phyloP scores from a whole-genome alignment of 208 protist species.

The Leishmania tropica region DNA sequence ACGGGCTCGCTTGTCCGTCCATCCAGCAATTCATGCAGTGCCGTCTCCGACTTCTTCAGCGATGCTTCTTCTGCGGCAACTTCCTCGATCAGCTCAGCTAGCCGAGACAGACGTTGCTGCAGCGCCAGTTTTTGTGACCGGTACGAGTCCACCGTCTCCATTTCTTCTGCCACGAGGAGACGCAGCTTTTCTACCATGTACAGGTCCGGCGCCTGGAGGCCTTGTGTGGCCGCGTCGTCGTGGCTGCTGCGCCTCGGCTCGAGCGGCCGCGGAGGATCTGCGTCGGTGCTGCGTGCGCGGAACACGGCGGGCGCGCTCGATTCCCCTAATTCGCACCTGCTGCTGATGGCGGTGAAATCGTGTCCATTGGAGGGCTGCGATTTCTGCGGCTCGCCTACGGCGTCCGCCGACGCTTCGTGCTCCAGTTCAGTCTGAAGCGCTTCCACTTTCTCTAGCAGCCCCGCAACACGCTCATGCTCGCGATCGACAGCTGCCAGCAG shows the following conservation, averaged over 20 bases:
- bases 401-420: background rate
- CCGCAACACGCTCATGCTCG: background rate
- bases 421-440: conserved; percentile 3
- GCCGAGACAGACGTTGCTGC: conserved; percentile 12
- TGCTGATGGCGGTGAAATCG: background rate
- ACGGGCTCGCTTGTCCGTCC: background rate
- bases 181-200: conserved; percentile 13
- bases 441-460: background rate
- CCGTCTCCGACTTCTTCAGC: conserved; percentile 41
- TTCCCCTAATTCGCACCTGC: background rate
- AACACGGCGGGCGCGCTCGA: background rate
- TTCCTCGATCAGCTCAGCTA: conserved; percentile 25
- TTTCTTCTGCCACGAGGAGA: conserved; percentile 20
- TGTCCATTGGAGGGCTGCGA: background rate
- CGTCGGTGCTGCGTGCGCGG: background rate
- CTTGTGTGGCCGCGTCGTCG: background rate
- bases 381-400: background rate
- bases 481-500: background rate
- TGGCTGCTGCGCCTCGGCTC: background rate
- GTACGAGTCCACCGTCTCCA: conserved; percentile 15
- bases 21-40: conserved; percentile 22
- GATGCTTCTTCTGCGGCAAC: conserved; percentile 4
- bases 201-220: background rate
- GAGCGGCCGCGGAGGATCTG: background rate
- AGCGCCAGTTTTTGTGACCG: conserved; percentile 11